Evolutionary conservation across 1,284 basidiomycete species (phyloP), one percentile per base, ranked within the genome.

Genomic region (Chondrostereum purpureum): DNA sequence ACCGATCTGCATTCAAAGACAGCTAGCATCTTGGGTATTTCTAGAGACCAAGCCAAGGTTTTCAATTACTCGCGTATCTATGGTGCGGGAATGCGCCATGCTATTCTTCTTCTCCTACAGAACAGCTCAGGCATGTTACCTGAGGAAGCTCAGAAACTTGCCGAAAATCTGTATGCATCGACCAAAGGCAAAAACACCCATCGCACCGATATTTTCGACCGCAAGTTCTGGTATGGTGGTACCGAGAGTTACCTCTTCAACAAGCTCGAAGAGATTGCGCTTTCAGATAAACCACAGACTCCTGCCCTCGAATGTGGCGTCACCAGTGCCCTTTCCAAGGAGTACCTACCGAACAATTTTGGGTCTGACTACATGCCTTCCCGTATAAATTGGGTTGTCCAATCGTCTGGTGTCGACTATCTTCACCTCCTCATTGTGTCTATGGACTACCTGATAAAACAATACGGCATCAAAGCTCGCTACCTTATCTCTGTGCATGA

Each of bases 11-110:
- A 99, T 61, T 97, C 93, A 19, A 98, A 97, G 69, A 97, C 95
- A 5, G 96, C 95, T 4, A 82, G 69, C 48, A 99, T 99, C 55
- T 70, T 99, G 40, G 90, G 92, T 16, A 97, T 94, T 50, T 89
- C 90, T 37, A 80, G 96, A 34, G 91, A 99, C 59, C 87, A 92
- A 57, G 96, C 96, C 39, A 99, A 99, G 62, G 92, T 99, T 17
- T 99, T 99, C 78, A 99, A 99, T 62, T 99, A 99, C 60, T 97
- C 94, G 35, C 83, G 96, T 42, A 98, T 99, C 56, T 99, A 99
- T 58, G 95, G 95, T 13, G 95, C 96, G 0, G 96, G 96, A 13
- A 91, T 94, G 78, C 84, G 86, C 47, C 95, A 99, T 56, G 95
- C 95, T 1, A 75, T 93, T 3, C 78, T 95, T 33, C 76, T 99